Percentiles rank a stretch among this genome's conserved stretches.
phyloP scores from a whole-genome alignment of 179 eudicot species.

The Drosera spatulata region DNA sequence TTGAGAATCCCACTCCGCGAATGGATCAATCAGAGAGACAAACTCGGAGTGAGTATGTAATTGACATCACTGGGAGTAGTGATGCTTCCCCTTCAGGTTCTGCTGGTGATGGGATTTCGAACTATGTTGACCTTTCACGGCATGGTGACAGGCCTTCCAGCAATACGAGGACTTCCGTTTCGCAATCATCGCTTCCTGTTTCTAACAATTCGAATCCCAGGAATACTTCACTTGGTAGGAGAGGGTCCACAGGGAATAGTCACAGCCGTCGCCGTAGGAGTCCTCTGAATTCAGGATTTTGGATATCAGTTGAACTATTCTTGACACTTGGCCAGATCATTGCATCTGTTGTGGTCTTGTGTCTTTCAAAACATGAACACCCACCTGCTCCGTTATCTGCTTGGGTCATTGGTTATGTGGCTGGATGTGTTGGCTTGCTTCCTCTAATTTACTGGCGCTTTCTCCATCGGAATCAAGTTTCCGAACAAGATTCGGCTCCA shows the following conservation, averaged over 20 bases:
- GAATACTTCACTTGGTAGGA: conserved; percentile 22
- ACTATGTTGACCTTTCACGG: conserved; percentile 16
- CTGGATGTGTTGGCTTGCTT: conserved; percentile 36
- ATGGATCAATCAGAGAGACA: conserved; percentile 39
- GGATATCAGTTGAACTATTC: conserved; percentile 35
- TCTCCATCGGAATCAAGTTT: conserved; percentile 30
- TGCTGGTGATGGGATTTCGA: conserved; percentile 15
- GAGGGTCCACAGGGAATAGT: conserved; percentile 26
- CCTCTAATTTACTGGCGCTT: conserved; percentile 44
- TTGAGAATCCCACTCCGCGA: conserved; percentile 10
- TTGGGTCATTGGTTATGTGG: conserved; percentile 40
- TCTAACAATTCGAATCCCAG: conserved; percentile 22
- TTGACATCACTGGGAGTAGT: conserved; percentile 31
- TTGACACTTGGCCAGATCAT: conserved; percentile 35
- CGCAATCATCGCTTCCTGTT: conserved; percentile 23
- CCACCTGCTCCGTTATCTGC: conserved; percentile 32
- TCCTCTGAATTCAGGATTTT: conserved; percentile 33
- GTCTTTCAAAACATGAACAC: conserved; percentile 34
- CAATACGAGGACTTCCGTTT: conserved; percentile 18
- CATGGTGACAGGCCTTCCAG: conserved; percentile 25
- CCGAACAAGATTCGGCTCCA: conserved; percentile 29
- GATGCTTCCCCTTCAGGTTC: conserved; percentile 30
- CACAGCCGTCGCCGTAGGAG: conserved; percentile 32
- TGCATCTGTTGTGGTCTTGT: conserved; percentile 28
- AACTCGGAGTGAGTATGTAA: conserved; percentile 26